Conservation (phyloP, 169 alveolate species). For the Cryptosporidium sp. region DNA sequence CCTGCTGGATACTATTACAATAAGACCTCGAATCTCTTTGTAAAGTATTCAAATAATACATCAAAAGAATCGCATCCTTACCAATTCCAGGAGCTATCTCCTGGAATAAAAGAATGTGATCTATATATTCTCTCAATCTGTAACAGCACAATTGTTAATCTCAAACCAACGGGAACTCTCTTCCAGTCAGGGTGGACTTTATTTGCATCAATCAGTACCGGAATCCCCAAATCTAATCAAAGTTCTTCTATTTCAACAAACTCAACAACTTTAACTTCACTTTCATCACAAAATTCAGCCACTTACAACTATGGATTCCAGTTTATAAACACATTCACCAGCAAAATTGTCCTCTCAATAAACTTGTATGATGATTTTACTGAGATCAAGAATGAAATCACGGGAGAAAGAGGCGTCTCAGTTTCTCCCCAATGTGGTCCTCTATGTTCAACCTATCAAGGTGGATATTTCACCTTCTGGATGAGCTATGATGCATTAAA, state of each 20-base stretch:
- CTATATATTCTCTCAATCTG: neutral
- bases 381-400: constrained; percentile 21
- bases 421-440: constrained; percentile 42
- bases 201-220: constrained; percentile 19
- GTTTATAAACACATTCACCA: constrained; percentile 16
- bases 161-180: constrained; percentile 16
- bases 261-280: neutral
- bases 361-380: neutral
- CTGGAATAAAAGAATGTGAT: constrained; percentile 11
- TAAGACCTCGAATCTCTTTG: constrained; percentile 13
- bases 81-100: constrained; percentile 21
- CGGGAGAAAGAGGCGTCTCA: constrained; percentile 30
- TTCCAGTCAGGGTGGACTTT: constrained; percentile 25
- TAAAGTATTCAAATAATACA: neutral
- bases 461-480: constrained; percentile 25
- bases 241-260: neutral
- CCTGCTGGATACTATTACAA: constrained; percentile 17
- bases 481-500: neutral
- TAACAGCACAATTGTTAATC: constrained; percentile 5
- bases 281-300: neutral
- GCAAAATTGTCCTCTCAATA: neutral
- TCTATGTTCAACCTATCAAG: constrained; percentile 5
- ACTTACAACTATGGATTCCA: constrained; percentile 18
- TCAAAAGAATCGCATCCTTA: neutral
- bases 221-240: constrained; percentile 1